Evolutionary conservation across 352 stramenopile species (phyloP).

Genomic region (Phytophthora litchii): DNA sequence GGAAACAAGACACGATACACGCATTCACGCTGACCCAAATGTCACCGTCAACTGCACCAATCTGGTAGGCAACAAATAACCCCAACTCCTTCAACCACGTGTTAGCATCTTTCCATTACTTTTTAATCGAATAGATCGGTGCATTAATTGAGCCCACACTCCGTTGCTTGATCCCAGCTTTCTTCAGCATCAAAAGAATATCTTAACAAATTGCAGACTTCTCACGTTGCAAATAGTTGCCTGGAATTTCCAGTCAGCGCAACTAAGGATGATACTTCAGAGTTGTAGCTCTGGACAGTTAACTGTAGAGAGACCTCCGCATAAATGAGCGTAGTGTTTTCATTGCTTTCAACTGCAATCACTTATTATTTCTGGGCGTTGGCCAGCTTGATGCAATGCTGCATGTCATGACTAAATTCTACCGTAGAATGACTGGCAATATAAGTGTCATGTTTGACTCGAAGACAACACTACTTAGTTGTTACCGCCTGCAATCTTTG

Average conservation of each 20-base stretch:
- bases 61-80: not conserved
- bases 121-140: not conserved
- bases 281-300: no score
- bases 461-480: slow-evolving; percentile 35
- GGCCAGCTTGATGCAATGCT: no score
- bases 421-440: slow-evolving; percentile 21
- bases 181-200: not conserved
- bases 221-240: slow-evolving; percentile 4
- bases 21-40: not conserved
- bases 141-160: not conserved
- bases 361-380: no score
- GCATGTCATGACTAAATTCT: slow-evolving; percentile 22
- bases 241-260: not conserved
- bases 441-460: slow-evolving; percentile 36
- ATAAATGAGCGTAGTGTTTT: no score
- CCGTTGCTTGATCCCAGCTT: not conserved
- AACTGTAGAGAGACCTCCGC: no score
- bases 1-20: not conserved
- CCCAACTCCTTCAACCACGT: not conserved
- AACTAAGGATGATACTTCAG: slow-evolving; percentile 1
- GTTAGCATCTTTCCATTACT: not conserved
- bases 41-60: not conserved
- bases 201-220: not conserved
- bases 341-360: no score
- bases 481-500: no score